A percentile compares a stretch with the other conserved stretches of the same genome.
phyloP scores from a whole-genome alignment of 2,329 filamentous ascomycete species.

The Diaporthe sp. region DNA sequence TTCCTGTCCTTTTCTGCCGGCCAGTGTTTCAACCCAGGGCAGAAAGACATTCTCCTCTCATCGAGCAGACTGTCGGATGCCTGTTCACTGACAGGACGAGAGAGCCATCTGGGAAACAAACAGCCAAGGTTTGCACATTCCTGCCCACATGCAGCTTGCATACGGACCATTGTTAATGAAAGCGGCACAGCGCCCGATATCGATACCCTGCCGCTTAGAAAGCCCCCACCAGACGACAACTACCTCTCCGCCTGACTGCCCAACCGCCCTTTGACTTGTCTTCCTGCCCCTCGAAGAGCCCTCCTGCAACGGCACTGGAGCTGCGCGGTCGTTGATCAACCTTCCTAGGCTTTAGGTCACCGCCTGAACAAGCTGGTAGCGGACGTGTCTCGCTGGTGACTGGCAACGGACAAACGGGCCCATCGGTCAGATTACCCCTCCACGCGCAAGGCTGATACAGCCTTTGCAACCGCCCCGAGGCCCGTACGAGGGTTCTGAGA shows the following conservation, averaged over 20 bases:
- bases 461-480: slow-evolving; percentile 23
- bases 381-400: slow-evolving; percentile 3
- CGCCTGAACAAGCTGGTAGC: background rate
- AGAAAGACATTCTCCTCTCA: background rate
- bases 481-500: slow-evolving; percentile 13
- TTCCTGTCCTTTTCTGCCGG: slow-evolving; percentile 22
- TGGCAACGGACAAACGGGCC: slow-evolving; percentile 6
- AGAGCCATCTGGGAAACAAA: background rate
- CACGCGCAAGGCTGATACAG: slow-evolving; percentile 28
- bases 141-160: background rate
- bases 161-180: slow-evolving; percentile 16
- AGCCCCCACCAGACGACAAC: slow-evolving; percentile 29
- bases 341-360: background rate
- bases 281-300: background rate
- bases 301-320: slow-evolving; percentile 1
- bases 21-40: slow-evolving; percentile 29
- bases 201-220: slow-evolving; percentile 29
- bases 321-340: background rate
- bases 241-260: slow-evolving; percentile 16
- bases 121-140: slow-evolving; percentile 13
- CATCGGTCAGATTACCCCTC: slow-evolving; percentile 26
- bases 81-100: background rate
- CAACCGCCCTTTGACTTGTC: background rate
- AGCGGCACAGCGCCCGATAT: slow-evolving; percentile 29
- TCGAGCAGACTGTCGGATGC: background rate